Conservation (phyloP, 2,329 filamentous ascomycete genomes). For the Nothopassalora personata region DNA sequence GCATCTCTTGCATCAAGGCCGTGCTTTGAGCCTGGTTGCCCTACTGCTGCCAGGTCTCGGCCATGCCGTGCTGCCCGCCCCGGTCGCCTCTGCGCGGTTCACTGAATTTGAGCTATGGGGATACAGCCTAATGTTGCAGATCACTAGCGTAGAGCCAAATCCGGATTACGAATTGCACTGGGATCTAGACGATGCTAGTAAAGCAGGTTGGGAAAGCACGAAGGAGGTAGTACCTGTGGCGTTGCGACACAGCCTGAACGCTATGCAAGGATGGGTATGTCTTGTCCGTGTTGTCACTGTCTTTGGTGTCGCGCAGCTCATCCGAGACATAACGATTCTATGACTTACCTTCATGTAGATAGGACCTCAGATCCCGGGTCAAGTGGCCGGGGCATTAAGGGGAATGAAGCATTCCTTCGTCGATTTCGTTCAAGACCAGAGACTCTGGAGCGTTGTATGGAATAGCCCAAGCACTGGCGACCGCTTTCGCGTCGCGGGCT, state of each 20-base stretch:
- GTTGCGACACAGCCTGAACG: not conserved
- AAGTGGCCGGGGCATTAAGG: not conserved
- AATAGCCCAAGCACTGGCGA: too few species aligned
- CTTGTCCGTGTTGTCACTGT: not conserved
- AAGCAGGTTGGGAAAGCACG: not conserved
- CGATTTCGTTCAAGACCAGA: too few species aligned
- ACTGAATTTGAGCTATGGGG: not conserved
- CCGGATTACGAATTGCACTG: not conserved
- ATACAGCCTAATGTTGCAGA: not conserved
- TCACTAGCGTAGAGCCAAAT: not conserved
- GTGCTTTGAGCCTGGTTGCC: not conserved
- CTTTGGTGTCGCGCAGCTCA: too few species aligned
- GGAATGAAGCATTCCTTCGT: too few species aligned
- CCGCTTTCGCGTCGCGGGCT: too few species aligned
- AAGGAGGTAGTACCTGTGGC: not conserved
- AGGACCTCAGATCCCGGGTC: not conserved
- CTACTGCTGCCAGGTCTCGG: not conserved
- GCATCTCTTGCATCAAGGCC: not conserved
- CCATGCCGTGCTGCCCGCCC: not conserved
- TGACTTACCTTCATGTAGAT: not conserved
- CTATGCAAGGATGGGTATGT: not conserved
- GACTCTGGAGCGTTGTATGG: too few species aligned
- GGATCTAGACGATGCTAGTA: not conserved
- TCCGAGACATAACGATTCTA: not conserved
- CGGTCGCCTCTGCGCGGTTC: not conserved